Evolutionary conservation across 306 rosid genomes (phyloP).

Genomic region (Vicia faba): DNA sequence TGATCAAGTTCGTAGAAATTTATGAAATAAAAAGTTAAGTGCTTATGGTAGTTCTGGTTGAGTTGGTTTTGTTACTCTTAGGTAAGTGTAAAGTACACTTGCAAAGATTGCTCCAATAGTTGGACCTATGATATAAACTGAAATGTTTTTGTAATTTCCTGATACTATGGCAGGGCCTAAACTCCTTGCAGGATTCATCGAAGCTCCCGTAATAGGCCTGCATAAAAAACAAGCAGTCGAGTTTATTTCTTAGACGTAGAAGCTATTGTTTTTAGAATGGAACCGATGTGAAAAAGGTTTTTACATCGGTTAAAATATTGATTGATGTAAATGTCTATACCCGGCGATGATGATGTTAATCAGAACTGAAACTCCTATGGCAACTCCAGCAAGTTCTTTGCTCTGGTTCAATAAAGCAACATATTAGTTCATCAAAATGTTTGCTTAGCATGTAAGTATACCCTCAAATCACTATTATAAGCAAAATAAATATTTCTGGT

Average conservation of each 20-base stretch:
- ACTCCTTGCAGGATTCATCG: conserved; percentile 69
- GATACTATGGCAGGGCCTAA: conserved; percentile 49
- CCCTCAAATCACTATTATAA: too few species aligned
- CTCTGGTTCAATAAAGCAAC: conserved; percentile 35
- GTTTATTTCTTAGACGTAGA: background rate
- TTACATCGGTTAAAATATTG: too few species aligned
- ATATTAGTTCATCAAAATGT: conserved; percentile 23
- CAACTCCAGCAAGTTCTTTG: conserved; percentile 50
- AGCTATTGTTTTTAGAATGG: background rate
- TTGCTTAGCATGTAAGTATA: background rate
- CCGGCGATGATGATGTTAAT: conserved; percentile 47
- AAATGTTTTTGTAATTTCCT: conserved; percentile 41
- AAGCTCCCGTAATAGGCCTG: conserved; percentile 59
- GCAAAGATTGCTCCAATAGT: conserved; percentile 49
- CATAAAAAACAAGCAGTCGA: background rate
- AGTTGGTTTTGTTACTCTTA: conserved; percentile 34
- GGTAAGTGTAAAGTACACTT: conserved; percentile 39
- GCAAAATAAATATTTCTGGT: too few species aligned
- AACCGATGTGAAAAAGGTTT: background rate
- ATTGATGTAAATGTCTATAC: conserved; percentile 20
- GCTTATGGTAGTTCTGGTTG: conserved; percentile 31
- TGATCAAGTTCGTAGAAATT: conserved; percentile 9
- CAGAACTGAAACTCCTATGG: conserved; percentile 49
- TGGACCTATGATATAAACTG: conserved; percentile 44
- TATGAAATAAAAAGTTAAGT: conserved; percentile 21